Evolutionary conservation across 805 yeast species (phyloP).

Genomic region (Saccharomycopsis malanga): DNA sequence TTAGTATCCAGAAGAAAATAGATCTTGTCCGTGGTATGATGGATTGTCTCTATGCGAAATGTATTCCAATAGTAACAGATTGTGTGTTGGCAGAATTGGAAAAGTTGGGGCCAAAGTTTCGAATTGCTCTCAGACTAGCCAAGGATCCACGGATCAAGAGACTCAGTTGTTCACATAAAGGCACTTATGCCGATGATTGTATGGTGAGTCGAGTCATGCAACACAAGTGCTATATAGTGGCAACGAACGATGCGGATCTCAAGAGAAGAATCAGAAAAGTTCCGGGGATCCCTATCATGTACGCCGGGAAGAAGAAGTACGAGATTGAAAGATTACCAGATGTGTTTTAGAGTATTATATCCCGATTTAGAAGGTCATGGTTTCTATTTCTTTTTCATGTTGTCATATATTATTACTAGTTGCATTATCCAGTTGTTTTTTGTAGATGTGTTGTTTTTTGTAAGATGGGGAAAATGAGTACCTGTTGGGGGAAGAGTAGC

Average conservation of each 20-base stretch:
- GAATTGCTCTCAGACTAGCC: constrained; percentile 89
- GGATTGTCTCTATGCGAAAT: constrained; percentile 91
- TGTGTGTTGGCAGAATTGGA: constrained; percentile 98
- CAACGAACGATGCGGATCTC: constrained; percentile 95
- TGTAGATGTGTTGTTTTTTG: no score
- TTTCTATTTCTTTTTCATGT: no score
- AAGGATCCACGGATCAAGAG: constrained; percentile 88
- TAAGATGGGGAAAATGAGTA: no score
- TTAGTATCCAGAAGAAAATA: constrained; percentile 91
- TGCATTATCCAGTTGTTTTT: no score
- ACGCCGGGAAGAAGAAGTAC: constrained; percentile 90
- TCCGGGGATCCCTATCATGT: constrained; percentile 95
- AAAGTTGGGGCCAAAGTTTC: constrained; percentile 87
- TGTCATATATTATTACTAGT: no score
- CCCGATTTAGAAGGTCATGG: no score
- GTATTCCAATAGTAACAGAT: constrained; percentile 92
- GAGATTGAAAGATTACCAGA: constrained; percentile 94
- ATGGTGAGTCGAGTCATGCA: constrained; percentile 87
- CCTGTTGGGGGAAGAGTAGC: no score
- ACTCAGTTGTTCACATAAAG: constrained; percentile 84
- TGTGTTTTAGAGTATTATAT: constrained; percentile 69
- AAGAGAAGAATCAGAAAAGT: constrained; percentile 91
- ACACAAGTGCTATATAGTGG: constrained; percentile 95
- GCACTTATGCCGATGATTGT: constrained; percentile 98
- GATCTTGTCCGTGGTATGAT: constrained; percentile 95